Evolutionary conservation across 2,329 filamentous ascomycete genomes (phyloP).

Genomic region (Cercospora brassicicola): DNA sequence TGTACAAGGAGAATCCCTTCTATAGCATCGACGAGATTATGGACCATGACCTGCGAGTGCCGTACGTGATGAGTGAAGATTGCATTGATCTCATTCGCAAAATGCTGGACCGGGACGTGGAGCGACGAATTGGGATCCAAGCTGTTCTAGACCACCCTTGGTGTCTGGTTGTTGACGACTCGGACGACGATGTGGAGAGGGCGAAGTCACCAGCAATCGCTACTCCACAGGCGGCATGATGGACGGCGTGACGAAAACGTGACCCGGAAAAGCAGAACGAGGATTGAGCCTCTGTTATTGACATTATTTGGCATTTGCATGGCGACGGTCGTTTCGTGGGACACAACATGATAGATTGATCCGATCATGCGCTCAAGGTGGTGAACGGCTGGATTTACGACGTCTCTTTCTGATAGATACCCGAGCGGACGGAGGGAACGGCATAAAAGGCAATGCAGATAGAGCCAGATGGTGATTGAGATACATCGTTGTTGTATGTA

Average conservation of each 20-base stretch:
- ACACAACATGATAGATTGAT: slow-evolving; percentile 1
- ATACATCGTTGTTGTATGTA: not conserved
- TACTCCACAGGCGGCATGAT: not conserved
- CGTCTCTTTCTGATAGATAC: slow-evolving; percentile 16
- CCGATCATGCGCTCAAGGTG: slow-evolving; percentile 5
- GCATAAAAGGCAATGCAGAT: slow-evolving; percentile 2
- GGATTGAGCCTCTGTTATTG: not conserved
- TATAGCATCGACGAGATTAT: slow-evolving; percentile 99
- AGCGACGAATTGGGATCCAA: slow-evolving; percentile 77
- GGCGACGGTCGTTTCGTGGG: not conserved
- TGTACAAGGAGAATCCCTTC: slow-evolving; percentile 99
- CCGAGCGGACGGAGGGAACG: not conserved
- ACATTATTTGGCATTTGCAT: not conserved
- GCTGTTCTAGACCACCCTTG: slow-evolving; percentile 89
- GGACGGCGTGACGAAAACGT: not conserved
- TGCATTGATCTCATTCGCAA: slow-evolving; percentile 87
- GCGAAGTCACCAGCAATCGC: slow-evolving; percentile 5
- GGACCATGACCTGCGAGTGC: slow-evolving; percentile 90
- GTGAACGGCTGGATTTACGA: slow-evolving; percentile 4
- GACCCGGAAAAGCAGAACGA: not conserved
- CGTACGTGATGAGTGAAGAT: slow-evolving; percentile 83
- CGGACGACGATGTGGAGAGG: slow-evolving; percentile 22
- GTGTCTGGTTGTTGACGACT: slow-evolving; percentile 50
- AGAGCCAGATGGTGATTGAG: slow-evolving; percentile 1
- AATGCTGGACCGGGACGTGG: slow-evolving; percentile 91